Evolutionary conservation across 176 grass and related monocot species (phyloP).

Genomic region (Musa beccarii): DNA sequence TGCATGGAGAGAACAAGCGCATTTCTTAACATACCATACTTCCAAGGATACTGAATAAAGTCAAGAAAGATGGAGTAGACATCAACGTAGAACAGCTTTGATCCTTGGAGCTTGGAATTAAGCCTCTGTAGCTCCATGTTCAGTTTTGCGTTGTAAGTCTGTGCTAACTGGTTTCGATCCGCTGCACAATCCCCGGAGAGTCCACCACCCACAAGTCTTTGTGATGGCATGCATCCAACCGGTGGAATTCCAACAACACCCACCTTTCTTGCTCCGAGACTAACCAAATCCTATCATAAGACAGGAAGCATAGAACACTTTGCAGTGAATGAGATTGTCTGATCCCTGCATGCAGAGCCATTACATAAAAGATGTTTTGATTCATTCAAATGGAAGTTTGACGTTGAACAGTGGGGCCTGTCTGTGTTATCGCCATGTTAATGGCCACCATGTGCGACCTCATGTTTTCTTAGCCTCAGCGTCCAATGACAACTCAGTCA

Average conservation of each 20-base stretch:
- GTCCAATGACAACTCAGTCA: too few relatives aligned
- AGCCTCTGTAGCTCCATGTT: conserved; percentile 25
- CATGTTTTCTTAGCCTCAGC: too few relatives aligned
- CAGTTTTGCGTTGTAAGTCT: conserved; percentile 33
- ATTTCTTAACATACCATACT: not conserved
- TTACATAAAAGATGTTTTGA: too few relatives aligned
- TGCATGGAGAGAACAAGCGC: not conserved
- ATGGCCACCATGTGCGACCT: too few relatives aligned
- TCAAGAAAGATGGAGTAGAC: conserved; percentile 30
- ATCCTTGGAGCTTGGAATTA: conserved; percentile 19
- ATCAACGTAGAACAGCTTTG: conserved; percentile 30
- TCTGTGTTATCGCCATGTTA: too few relatives aligned
- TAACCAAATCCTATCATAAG: conserved; percentile 13
- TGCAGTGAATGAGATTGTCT: too few relatives aligned
- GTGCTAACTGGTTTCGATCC: conserved; percentile 27
- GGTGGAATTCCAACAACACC: conserved; percentile 36
- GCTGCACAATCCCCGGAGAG: conserved; percentile 27
- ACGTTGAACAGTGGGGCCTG: too few relatives aligned
- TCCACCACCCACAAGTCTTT: conserved; percentile 22
- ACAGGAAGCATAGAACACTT: not conserved
- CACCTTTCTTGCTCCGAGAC: conserved; percentile 33
- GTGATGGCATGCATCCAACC: conserved; percentile 45
- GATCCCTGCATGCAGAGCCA: too few relatives aligned
- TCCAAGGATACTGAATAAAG: conserved; percentile 28
- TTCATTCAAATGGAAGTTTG: too few relatives aligned